A percentile compares a stretch with the other conserved stretches of the same genome.
Conservation (phyloP, 306 rosid species). For the Dryas octopetala region DNA sequence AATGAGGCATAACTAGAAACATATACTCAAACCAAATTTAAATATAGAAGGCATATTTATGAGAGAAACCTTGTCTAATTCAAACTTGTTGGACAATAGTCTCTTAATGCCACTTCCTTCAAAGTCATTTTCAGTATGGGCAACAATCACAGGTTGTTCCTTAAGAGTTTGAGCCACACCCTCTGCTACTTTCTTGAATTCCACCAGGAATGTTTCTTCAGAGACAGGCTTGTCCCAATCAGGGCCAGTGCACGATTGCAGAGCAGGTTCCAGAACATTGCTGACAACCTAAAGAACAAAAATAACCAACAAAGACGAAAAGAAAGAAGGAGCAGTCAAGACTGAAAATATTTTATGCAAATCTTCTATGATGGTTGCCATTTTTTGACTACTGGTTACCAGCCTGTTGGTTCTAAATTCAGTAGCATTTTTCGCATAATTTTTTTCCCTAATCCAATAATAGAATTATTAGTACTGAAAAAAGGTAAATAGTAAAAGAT, state of each 20-base stretch:
- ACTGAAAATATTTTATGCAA: background rate
- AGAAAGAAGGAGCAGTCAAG: background rate
- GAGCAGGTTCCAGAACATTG: conserved; percentile 66
- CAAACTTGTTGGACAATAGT: conserved; percentile 83
- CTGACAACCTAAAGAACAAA: conserved; percentile 52
- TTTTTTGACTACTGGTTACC: background rate
- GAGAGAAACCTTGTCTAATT: conserved; percentile 74
- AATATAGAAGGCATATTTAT: background rate
- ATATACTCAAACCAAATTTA: background rate
- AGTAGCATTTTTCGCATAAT: background rate
- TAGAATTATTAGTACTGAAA: background rate
- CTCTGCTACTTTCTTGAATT: conserved; percentile 64
- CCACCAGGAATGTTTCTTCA: conserved; percentile 68
- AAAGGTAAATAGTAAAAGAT: background rate
- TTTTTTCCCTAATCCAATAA: background rate
- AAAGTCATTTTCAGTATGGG: conserved; percentile 84
- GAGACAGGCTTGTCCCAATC: conserved; percentile 52
- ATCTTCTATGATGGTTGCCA: background rate
- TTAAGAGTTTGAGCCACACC: conserved; percentile 52
- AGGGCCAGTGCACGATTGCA: conserved; percentile 40
- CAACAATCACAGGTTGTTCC: conserved; percentile 80
- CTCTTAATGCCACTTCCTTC: conserved; percentile 79
- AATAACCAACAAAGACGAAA: background rate
- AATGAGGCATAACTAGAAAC: background rate
- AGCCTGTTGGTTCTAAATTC: background rate